Conservation (phyloP, 352 stramenopile species). For the Pythium sukuiense region DNA sequence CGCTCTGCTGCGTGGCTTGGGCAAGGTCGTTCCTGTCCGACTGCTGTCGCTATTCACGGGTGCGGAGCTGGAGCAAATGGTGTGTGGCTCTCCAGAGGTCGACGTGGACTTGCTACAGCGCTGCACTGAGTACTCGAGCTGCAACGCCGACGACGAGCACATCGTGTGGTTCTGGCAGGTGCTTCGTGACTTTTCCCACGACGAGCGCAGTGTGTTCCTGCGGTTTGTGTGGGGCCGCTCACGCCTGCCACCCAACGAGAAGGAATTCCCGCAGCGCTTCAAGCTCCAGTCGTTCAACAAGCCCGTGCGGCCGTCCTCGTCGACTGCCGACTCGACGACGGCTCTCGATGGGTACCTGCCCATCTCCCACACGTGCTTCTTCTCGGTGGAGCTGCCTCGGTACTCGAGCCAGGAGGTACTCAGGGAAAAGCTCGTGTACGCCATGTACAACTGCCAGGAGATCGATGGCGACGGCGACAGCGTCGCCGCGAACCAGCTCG, state of each 20-base stretch:
- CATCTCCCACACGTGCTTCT: constrained; percentile 99
- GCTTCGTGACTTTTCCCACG: constrained; percentile 71
- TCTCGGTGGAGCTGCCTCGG: constrained; percentile 93
- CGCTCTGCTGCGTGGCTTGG: constrained; percentile 57
- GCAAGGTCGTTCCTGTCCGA: constrained; percentile 72
- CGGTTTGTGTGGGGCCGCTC: constrained; percentile 93
- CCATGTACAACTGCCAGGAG: constrained; percentile 93
- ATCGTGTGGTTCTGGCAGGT: constrained; percentile 89
- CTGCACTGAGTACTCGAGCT: constrained; percentile 89
- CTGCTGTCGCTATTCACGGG: constrained; percentile 82
- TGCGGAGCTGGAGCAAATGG: constrained; percentile 78
- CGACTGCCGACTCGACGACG: constrained; percentile 4
- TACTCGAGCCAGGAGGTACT: constrained; percentile 90
- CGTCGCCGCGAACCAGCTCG: constrained; percentile 76
- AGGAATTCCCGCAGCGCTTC: constrained; percentile 90
- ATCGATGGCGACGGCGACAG: constrained; percentile 89
- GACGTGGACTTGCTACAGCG: constrained; percentile 78
- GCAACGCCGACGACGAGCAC: constrained; percentile 63
- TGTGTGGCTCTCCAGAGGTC: constrained; percentile 81
- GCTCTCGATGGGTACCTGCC: constrained; percentile 89
- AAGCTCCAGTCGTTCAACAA: constrained; percentile 91
- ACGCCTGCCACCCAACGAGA: constrained; percentile 73
- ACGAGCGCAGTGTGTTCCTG: constrained; percentile 85
- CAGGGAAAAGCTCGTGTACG: constrained; percentile 82
- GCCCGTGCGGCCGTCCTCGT: constrained; percentile 10